Evolutionary conservation across 2,329 filamentous ascomycete genomes (phyloP), one percentile per base, ranked within the genome.

Genomic region (Coleophoma eucalyptorum): DNA sequence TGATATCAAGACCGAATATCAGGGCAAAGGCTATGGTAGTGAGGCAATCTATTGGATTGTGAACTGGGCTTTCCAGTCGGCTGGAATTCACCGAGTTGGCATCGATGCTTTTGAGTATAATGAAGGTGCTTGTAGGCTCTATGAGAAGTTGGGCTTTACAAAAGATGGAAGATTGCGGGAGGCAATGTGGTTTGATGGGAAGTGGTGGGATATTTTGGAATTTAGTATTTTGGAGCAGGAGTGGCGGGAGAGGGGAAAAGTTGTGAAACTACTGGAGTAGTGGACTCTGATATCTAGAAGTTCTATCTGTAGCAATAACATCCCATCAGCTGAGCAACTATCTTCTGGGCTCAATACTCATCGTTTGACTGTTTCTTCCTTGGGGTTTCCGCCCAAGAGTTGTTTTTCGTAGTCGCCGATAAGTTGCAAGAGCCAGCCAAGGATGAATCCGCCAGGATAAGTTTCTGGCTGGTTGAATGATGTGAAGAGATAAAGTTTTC

Each of bases 21-120:
- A 65, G 33, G 58, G 69, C 1, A 58, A 60, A 18, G 69, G 69
- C 0, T 71, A 70, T 51, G 69, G 68, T 1, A 56, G 51, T n/a
- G 70, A 72, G 55, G 69, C 69, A 5, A 67, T 72, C 31, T 51
- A 58, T 37, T 72, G 69, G 69, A 55, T 58, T 6, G 51, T 69
- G 16, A 62, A 63, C 43, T 71, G 64, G 58, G 62, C 51, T 1
- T 69, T 69, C 41, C 57, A 62, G 44, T 62, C 66, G 51, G 68
- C 66, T 2, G 65, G 66, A 3, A 48, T 71, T 51, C 68, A 71
- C 51, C 61, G 68, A 12, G 57, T 71, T 34, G 64, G 65, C 26
- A 63, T 72, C 31, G 55, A 58, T 31, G 59, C 61, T 1, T 65
- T 65, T 44, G 61, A 59, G 15, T 69, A 65, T 50, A 71, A 71